Conservation (phyloP, 257 asterid species). For the Petunia secreta region DNA sequence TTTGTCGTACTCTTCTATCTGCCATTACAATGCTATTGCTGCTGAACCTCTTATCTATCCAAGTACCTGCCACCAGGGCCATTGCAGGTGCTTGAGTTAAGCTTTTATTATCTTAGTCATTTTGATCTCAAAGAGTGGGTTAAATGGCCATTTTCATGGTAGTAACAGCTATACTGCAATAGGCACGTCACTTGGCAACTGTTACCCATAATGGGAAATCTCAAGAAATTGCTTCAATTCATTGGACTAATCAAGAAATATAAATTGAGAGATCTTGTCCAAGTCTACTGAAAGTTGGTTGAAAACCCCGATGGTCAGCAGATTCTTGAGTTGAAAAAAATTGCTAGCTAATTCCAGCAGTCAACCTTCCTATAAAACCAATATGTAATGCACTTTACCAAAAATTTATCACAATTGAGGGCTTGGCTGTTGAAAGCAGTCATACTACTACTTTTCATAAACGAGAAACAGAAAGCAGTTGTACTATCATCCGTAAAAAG, state of each 20-base stretch:
- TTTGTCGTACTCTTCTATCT: neutral
- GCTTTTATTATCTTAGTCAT: neutral
- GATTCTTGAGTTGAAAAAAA: neutral
- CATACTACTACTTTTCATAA: neutral
- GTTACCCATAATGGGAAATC: neutral
- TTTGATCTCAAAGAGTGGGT: neutral
- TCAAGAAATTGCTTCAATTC: neutral
- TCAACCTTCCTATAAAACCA: neutral
- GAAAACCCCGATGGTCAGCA: conserved; percentile 3
- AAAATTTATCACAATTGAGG: neutral
- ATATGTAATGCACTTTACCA: neutral
- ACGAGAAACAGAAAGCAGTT: neutral
- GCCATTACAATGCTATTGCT: neutral
- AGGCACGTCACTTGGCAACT: neutral
- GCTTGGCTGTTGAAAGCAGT: neutral
- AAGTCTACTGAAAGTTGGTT: neutral
- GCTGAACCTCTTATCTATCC: neutral
- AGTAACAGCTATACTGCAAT: neutral
- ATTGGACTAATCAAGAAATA: neutral
- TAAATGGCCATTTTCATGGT: neutral
- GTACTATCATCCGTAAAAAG: neutral
- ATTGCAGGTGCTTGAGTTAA: conserved; percentile 12
- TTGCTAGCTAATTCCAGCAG: conserved; percentile 9
- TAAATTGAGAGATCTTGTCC: neutral
- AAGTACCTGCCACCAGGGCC: conserved; percentile 8